These are phyloP conservation scores for Flaveria ramosissima DNA, from an alignment of 129 eudicot species.

Conservation along the genomic window DNA sequence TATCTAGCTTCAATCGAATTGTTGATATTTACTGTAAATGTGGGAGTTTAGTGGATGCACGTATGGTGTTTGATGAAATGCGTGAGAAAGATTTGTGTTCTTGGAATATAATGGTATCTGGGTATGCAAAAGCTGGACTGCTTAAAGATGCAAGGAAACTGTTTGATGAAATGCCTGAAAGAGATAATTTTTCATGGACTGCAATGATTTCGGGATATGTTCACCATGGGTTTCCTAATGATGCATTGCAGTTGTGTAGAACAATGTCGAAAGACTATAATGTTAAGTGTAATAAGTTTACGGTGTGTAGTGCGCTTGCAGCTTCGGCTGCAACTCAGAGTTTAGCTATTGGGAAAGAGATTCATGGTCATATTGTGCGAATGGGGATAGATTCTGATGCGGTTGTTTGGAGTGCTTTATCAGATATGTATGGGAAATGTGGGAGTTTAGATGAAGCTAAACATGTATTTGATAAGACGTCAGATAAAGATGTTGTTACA, in stretches of 20 bases:
- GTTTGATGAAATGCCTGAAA: slow-evolving; percentile 22
- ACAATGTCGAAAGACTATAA: slow-evolving; percentile 10
- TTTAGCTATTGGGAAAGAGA: slow-evolving; percentile 16
- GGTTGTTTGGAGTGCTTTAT: slow-evolving; percentile 19
- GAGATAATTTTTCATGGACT: slow-evolving; percentile 20
- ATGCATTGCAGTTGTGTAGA: slow-evolving; percentile 5
- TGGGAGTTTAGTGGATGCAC: slow-evolving; percentile 33
- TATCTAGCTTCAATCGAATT: slow-evolving; percentile 42
- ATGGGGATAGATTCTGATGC: slow-evolving; percentile 8
- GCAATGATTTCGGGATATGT: slow-evolving; percentile 15
- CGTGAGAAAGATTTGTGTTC: slow-evolving; percentile 16
- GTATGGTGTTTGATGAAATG: slow-evolving; percentile 16
- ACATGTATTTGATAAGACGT: slow-evolving; percentile 11
- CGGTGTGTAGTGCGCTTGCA: slow-evolving; percentile 52
- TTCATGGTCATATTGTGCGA: slow-evolving; percentile 23
- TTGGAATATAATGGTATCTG: slow-evolving; percentile 14
- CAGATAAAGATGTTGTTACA: slow-evolving; percentile 18
- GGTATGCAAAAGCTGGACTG: slow-evolving; percentile 13
- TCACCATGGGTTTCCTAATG: not conserved
- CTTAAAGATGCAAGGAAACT: slow-evolving; percentile 2
- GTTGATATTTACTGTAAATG: slow-evolving; percentile 53
- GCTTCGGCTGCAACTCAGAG: slow-evolving; percentile 53
- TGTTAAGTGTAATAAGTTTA: slow-evolving; percentile 41
- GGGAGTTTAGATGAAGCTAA: slow-evolving; percentile 17
- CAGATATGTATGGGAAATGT: slow-evolving; percentile 21